phyloP scores from a whole-genome alignment of 441 rosid genomes.

The Croton setiger region DNA sequence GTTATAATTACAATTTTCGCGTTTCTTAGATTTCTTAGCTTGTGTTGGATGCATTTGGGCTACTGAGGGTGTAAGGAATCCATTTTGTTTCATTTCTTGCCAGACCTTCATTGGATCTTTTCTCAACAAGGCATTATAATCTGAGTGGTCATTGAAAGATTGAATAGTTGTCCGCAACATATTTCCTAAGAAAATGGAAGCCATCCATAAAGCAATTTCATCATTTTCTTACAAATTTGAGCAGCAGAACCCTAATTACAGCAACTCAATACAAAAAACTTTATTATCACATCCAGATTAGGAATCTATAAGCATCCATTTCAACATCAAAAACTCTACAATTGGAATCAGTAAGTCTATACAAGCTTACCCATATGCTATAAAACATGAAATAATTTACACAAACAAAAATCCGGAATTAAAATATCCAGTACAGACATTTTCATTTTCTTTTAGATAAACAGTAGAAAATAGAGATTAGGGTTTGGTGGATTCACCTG shows the following conservation, averaged over 20 bases:
- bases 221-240: too few species aligned
- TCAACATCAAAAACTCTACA: too few species aligned
- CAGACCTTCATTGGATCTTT: constrained; percentile 32
- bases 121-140: not conserved
- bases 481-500: not conserved
- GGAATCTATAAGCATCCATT: not conserved
- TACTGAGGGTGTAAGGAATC: constrained; percentile 30
- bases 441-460: too few species aligned
- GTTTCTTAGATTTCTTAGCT: constrained; percentile 19
- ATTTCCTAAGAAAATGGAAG: not conserved
- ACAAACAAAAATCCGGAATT: not conserved
- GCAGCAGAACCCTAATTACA: not conserved
- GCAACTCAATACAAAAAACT: not conserved
- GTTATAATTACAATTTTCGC: constrained; percentile 8
- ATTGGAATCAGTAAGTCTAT: too few species aligned
- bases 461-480: not conserved
- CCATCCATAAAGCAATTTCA: not conserved
- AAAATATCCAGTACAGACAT: too few species aligned
- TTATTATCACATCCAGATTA: not conserved
- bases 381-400: not conserved
- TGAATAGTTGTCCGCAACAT: not conserved
- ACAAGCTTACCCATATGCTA: not conserved
- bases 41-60: constrained; percentile 23
- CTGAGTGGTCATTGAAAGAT: not conserved
- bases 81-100: constrained; percentile 37